phyloP scores from a whole-genome alignment of 306 rosid genomes.

The Trifolium repens region DNA sequence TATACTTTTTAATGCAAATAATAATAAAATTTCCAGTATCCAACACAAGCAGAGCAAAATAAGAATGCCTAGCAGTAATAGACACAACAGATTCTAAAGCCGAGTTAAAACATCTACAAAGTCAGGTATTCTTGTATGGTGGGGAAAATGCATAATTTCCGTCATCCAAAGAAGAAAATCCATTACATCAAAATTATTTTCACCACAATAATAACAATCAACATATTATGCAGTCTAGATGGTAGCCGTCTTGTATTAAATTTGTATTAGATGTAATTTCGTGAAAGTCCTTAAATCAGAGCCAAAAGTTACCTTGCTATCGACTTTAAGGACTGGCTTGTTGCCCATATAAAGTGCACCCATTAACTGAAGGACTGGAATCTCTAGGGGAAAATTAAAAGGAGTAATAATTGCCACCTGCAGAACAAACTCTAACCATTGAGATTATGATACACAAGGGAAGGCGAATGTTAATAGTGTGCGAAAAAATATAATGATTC shows the following conservation, averaged over 20 bases:
- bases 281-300: constrained; percentile 22
- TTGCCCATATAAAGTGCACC: constrained; percentile 99
- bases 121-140: neutral
- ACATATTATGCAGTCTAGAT: too few species aligned
- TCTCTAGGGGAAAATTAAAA: constrained; percentile 94
- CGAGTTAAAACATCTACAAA: neutral
- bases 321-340: constrained; percentile 94
- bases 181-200: neutral
- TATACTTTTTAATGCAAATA: neutral
- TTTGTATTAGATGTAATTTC: too few species aligned
- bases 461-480: constrained; percentile 12
- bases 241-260: too few species aligned
- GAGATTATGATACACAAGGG: constrained; percentile 8
- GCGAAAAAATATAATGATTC: neutral
- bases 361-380: constrained; percentile 97
- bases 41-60: constrained; percentile 6
- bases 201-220: too few species aligned
- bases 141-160: constrained; percentile 6
- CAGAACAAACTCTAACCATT: constrained; percentile 36
- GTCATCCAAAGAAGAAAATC: constrained; percentile 1
- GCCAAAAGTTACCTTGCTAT: constrained; percentile 73
- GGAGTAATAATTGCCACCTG: constrained; percentile 96
- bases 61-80: constrained; percentile 21
- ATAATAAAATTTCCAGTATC: neutral
- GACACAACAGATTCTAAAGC: constrained; percentile 18